Base-by-base conservation (phyloP, 129 eudicot genomes). In the Silybum marianum region DNA sequence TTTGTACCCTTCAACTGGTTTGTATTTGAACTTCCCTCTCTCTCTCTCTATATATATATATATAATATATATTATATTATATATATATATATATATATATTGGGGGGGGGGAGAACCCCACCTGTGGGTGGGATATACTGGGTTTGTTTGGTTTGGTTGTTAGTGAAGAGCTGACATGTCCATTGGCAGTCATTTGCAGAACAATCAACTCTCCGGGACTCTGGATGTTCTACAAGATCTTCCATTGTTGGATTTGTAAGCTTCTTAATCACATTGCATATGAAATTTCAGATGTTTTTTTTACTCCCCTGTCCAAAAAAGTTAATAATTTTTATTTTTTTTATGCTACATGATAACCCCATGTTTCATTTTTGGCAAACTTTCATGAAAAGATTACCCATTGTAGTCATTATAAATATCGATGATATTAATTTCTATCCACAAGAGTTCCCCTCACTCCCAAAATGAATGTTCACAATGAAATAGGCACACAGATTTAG, bases 181-280 rank as follows among this genome's bases (percentile, higher is more conserved):
- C 30, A 16, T 87, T 71, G 75, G 75, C 99, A 95, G 99, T 70
- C 97, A 89, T 90, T 80, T 95, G 94, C 99, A 95, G 95, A 84
- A 91, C 83, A 95, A 95, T 88, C 89, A 92, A 85, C 95, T 95
- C 54, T 90, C 98, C 13, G 99, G 99, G 79, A 88, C 94, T 42
- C 91, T 95, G 51, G 97, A 89, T 85, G 95, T 95, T 81, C 88
- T 95, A 63, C 93, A 95, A 80, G 94, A 90, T 87, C 94, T 95
- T 79, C 97, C 94, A 28, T 91, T 95, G 71, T 7, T 4, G 73
- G 93, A 92, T 84, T 82, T 95, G 99, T 95, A 92, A 81, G 85
- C 75, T 87, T 87, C 82, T 81, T 58, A 36, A 58, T 83, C 82
- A 22, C 82, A 32, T 54, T 73, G 72, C 30, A n/a, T 68, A 48